Percentiles rank a stretch among this genome's conserved stretches.
Evolutionary conservation across 2,329 filamentous ascomycete genomes (phyloP).

Genomic region (Pseudocercospora vitis): DNA sequence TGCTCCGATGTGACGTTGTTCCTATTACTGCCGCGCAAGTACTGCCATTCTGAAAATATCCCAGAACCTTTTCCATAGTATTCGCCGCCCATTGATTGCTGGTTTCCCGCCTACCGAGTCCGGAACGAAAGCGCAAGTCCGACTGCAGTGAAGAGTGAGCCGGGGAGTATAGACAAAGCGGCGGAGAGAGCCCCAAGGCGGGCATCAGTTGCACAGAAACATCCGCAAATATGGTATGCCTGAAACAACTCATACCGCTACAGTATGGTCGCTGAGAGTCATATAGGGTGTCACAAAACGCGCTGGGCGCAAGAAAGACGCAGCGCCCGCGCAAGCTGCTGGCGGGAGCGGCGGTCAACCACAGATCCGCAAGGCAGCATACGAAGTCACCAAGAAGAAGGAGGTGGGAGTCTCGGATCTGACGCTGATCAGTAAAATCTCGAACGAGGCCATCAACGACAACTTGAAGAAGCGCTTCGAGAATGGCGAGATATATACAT

Average conservation of each 20-base stretch:
- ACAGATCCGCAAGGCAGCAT: constrained; percentile 92
- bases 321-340: constrained; percentile 41
- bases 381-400: constrained; percentile 97
- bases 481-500: constrained; percentile 97
- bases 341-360: constrained; percentile 48
- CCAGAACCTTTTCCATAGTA: constrained; percentile 1
- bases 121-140: background rate
- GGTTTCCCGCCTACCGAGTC: background rate
- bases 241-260: background rate
- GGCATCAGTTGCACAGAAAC: constrained; percentile 3
- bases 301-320: constrained; percentile 59
- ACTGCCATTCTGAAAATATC: constrained; percentile 3
- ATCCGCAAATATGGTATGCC: constrained; percentile 1
- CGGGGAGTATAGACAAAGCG: background rate
- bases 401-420: constrained; percentile 98
- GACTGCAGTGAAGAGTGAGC: background rate
- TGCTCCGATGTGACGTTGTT: constrained; percentile 1
- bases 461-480: constrained; percentile 98
- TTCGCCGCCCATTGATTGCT: constrained; percentile 1
- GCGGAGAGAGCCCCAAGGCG: constrained; percentile 1
- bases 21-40: background rate
- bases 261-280: background rate
- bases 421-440: constrained; percentile 96
- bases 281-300: constrained; percentile 57
- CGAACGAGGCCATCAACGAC: constrained; percentile 98